Evolutionary conservation across 1,139 yeast genomes (phyloP).

Genomic region (Kurtzmaniella quercitrusa): DNA sequence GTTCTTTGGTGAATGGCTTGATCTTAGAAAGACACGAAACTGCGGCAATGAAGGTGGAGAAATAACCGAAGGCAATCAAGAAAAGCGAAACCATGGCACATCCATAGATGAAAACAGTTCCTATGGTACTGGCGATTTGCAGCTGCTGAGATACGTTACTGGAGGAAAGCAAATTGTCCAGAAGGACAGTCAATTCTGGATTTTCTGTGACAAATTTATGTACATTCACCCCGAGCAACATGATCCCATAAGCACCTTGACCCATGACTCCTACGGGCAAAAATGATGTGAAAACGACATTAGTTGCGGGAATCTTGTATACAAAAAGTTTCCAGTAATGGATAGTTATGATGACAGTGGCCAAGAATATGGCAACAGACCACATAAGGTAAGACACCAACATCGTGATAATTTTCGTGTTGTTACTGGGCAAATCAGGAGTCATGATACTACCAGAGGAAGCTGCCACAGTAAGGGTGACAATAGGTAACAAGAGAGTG

Average conservation of each 20-base stretch:
- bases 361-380: constrained; percentile 63
- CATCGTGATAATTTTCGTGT: constrained; percentile 48
- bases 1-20: constrained; percentile 26
- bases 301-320: constrained; percentile 54
- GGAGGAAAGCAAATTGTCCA: constrained; percentile 4
- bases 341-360: constrained; percentile 49
- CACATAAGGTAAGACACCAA: constrained; percentile 56
- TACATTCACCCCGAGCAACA: constrained; percentile 49
- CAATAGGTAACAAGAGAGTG: constrained; percentile 61
- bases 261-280: constrained; percentile 50
- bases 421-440: constrained; percentile 33
- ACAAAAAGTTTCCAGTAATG: constrained; percentile 56
- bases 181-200: not conserved
- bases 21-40: constrained; percentile 37
- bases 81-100: constrained; percentile 37
- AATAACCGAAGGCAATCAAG: constrained; percentile 58
- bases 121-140: constrained; percentile 10
- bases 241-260: constrained; percentile 71
- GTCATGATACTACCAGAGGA: constrained; percentile 60
- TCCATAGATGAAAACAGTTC: constrained; percentile 14
- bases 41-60: constrained; percentile 55
- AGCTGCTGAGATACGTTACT: not conserved
- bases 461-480: constrained; percentile 70
- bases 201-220: constrained; percentile 15
- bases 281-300: constrained; percentile 16